Evolutionary conservation across 805 yeast genomes (phyloP), one percentile per base, ranked within the genome.

Genomic region (Millerago galiae): DNA sequence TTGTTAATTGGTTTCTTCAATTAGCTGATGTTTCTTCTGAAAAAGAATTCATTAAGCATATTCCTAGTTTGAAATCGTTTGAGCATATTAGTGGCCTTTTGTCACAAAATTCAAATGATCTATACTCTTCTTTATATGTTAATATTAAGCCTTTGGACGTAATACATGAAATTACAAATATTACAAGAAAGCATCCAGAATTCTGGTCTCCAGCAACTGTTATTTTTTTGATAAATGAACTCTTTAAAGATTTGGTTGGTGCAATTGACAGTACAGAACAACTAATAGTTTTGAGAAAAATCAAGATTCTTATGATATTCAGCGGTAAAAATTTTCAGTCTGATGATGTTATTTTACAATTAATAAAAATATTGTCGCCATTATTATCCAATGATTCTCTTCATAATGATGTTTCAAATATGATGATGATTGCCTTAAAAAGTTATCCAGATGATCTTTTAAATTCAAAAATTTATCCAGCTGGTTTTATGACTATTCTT

Each of bases 21-120:
- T 50, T 65, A 17, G 63, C 70, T 13, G 78, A 77, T 45, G 56
- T 68, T 15, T 58, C 67, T 1, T 53, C 58, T 8, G 70, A 65
- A 27, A 14, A 34, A 0, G 46, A 44, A 0, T 30, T 60, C 10
- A 31, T 45, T 8, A 50, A 49, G 21, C 38, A 40, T 38, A 15
- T 52, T 8, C 52, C 55, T 11, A 46, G 34, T 2, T 9, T 40
- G 2, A 43, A 47, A 33, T 33, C 40, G 1, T 13, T 43, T 3
- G 29, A 42, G 1, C 8, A 21, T 5, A 24, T 39, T 6, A 31
- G 27, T 0, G 14, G 8, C 5, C 26, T 56, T 16, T 25, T 51
- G 12, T 33, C 40, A 3, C 21, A 12, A 1, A 9, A 37, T 6
- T 37, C 56, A 2, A 13, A 15, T 6, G 42, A 35, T 2, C 33